These are phyloP conservation scores for Yarrowia deformans DNA, from an alignment of 805 yeast genomes.

Conservation along the genomic window DNA sequence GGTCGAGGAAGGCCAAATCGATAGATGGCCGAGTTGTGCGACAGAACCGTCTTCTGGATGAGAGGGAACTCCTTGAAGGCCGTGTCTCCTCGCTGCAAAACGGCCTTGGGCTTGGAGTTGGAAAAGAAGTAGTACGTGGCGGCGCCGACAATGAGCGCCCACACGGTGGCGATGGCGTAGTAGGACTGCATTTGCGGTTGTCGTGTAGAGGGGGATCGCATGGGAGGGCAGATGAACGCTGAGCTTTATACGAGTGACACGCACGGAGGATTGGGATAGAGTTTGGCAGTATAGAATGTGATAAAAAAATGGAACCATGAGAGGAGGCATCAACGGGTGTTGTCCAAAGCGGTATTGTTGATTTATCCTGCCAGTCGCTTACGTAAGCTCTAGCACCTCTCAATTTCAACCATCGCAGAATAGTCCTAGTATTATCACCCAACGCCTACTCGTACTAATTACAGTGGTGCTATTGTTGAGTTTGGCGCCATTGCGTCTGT, in stretches of 20 bases:
- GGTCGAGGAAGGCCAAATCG: constrained; percentile 83
- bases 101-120: constrained; percentile 36
- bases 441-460: no score
- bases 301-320: neutral
- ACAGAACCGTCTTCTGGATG: constrained; percentile 76
- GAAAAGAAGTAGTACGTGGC: constrained; percentile 36
- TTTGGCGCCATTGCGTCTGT: neutral
- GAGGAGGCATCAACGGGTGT: no score
- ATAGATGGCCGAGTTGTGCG: constrained; percentile 80
- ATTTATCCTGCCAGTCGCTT: no score
- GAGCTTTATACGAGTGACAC: constrained; percentile 9
- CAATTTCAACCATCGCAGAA: no score
- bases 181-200: constrained; percentile 22
- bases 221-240: neutral
- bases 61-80: constrained; percentile 81
- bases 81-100: constrained; percentile 58
- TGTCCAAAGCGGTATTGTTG: no score
- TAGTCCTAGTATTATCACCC: no score
- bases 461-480: no score
- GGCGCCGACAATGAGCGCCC: constrained; percentile 36
- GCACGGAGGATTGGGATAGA: neutral
- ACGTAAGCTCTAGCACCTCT: no score
- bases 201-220: neutral
- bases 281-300: neutral
- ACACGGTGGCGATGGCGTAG: constrained; percentile 37